A percentile compares a stretch with the other conserved stretches of the same genome.
phyloP scores from a whole-genome alignment of 148 eudicot genomes.

The Nepenthes gracilis region DNA sequence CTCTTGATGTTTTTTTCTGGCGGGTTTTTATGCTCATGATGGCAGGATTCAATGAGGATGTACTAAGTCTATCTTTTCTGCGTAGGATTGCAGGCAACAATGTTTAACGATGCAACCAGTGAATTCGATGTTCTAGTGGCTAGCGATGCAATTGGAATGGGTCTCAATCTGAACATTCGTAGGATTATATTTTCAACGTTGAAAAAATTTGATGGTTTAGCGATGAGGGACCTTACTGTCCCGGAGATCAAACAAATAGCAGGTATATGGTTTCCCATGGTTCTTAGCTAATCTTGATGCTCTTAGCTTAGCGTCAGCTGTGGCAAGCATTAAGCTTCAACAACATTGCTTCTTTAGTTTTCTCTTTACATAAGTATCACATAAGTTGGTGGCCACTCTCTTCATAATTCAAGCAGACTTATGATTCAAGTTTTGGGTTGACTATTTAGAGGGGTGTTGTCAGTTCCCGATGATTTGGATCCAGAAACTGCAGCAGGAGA shows the following conservation, averaged over 20 bases:
- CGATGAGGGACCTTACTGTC: constrained; percentile 61
- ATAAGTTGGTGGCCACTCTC: no score
- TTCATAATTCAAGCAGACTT: no score
- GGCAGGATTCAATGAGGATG: constrained; percentile 1
- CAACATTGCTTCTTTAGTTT: no score
- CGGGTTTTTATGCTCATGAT: constrained; percentile 1
- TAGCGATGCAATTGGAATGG: constrained; percentile 99
- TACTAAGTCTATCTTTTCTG: constrained; percentile 20
- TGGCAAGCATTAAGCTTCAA: neutral
- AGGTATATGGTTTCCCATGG: constrained; percentile 28
- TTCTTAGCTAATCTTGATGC: constrained; percentile 2
- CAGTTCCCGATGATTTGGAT: no score
- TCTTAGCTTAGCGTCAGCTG: neutral
- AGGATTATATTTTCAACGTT: constrained; percentile 83
- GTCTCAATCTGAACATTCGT: constrained; percentile 89
- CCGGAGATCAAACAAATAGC: constrained; percentile 97
- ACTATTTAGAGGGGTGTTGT: no score
- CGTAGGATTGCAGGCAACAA: constrained; percentile 81
- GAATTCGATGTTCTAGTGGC: constrained; percentile 97
- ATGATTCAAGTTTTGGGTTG: no score
- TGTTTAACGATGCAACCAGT: constrained; percentile 86
- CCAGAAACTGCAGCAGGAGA: no score
- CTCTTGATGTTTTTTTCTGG: neutral
- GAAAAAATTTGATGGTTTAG: constrained; percentile 77
- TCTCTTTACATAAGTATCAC: no score